Percentiles rank a stretch among this genome's conserved stretches.
phyloP scores from a whole-genome alignment of 306 rosid species.

The Aeschynomene evenia region DNA sequence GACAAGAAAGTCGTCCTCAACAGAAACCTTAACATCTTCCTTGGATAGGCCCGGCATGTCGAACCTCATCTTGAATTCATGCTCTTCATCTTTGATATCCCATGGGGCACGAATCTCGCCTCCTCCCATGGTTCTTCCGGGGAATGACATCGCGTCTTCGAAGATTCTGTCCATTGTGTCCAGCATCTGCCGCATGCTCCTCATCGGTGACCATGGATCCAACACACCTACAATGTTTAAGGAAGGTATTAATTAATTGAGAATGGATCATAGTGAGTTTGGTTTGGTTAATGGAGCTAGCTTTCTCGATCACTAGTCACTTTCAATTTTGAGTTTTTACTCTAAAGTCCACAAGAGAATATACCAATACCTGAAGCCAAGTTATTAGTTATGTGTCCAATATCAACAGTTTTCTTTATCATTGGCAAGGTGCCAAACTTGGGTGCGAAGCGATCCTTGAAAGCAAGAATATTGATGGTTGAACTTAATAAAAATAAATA shows the following conservation, averaged over 20 bases:
- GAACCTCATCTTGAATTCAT: constrained; percentile 65
- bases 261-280: background rate
- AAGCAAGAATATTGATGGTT: background rate
- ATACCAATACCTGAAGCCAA: background rate
- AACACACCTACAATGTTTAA: constrained; percentile 45
- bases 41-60: constrained; percentile 92
- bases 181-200: constrained; percentile 77
- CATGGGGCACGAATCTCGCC: constrained; percentile 61
- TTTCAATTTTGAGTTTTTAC: background rate
- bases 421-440: constrained; percentile 31
- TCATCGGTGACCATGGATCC: constrained; percentile 77
- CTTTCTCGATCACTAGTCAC: background rate
- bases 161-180: constrained; percentile 67
- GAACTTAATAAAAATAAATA: background rate
- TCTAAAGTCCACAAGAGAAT: background rate
- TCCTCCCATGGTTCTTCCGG: constrained; percentile 44
- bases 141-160: constrained; percentile 48
- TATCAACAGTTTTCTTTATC: background rate
- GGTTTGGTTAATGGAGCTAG: background rate
- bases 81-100: constrained; percentile 71
- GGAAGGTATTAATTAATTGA: background rate
- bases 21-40: constrained; percentile 66
- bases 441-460: background rate
- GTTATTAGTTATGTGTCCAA: background rate
- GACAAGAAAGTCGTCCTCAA: constrained; percentile 64